Percentiles rank a stretch among this genome's conserved stretches.
phyloP scores from a whole-genome alignment of 768 basidiomycete species.

The Dendrothele bispora region DNA sequence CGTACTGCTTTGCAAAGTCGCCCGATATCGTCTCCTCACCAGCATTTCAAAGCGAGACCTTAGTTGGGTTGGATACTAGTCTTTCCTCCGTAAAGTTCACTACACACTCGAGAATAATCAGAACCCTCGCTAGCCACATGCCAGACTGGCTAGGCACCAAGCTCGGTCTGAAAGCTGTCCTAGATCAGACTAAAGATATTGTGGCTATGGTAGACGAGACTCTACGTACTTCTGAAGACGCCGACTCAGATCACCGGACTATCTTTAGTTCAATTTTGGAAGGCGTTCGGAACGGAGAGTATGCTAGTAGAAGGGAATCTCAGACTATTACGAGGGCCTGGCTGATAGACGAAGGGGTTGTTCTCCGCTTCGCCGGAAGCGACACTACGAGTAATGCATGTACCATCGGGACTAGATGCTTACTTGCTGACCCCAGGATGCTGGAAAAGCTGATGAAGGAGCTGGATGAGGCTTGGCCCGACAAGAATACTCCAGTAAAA shows the following conservation, averaged over 20 bases:
- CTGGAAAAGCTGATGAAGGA: constrained; percentile 14
- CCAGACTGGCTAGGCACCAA: neutral
- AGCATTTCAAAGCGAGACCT: constrained; percentile 8
- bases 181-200: neutral
- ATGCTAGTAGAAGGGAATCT: no score
- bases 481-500: constrained; percentile 8
- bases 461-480: constrained; percentile 22
- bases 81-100: constrained; percentile 7
- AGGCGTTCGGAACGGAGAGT: no score
- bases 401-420: constrained; percentile 10
- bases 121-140: neutral
- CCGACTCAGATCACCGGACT: neutral
- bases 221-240: neutral
- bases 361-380: constrained; percentile 19
- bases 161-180: neutral
- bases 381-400: constrained; percentile 20
- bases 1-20: constrained; percentile 12
- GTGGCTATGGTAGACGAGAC: neutral
- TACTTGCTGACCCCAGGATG: constrained; percentile 10
- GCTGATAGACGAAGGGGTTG: constrained; percentile 5
- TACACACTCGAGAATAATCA: constrained; percentile 1
- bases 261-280: neutral
- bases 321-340: no score
- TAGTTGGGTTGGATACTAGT: no score
- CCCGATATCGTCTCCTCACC: constrained; percentile 9